Evolutionary conservation across 257 asterid species (phyloP).

Genomic region (Gentiana dahurica): DNA sequence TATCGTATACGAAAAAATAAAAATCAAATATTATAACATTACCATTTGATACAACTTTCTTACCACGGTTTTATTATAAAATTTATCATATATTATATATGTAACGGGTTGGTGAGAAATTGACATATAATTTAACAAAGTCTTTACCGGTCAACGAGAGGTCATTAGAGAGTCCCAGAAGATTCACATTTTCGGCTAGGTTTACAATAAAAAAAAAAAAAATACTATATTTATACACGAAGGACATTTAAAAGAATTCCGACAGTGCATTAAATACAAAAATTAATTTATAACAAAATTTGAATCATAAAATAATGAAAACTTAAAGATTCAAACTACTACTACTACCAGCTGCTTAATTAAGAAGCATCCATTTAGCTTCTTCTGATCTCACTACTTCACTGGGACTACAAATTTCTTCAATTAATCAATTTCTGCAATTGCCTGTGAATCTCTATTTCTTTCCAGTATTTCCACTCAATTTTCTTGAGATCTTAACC

Average conservation of each 20-base stretch:
- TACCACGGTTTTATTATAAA: too few relatives aligned
- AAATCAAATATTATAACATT: too few relatives aligned
- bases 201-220: neutral
- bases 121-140: too few relatives aligned
- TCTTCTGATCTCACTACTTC: slow-evolving; percentile 22
- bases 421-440: too few relatives aligned
- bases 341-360: neutral
- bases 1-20: too few relatives aligned
- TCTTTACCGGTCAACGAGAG: slow-evolving; percentile 35
- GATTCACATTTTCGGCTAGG: slow-evolving; percentile 17
- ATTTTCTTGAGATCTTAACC: slow-evolving; percentile 66
- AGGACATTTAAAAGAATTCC: neutral
- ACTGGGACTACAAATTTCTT: neutral
- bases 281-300: neutral
- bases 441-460: slow-evolving; percentile 1
- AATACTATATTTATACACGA: slow-evolving; percentile 15
- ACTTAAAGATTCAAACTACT: slow-evolving; percentile 61
- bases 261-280: slow-evolving; percentile 16
- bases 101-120: too few relatives aligned
- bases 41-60: too few relatives aligned
- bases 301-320: slow-evolving; percentile 32
- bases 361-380: slow-evolving; percentile 53
- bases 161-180: slow-evolving; percentile 43
- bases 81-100: too few relatives aligned
- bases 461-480: slow-evolving; percentile 11